phyloP scores from a whole-genome alignment of 73 alveolate species.

The Tetrahymena thermophila region DNA sequence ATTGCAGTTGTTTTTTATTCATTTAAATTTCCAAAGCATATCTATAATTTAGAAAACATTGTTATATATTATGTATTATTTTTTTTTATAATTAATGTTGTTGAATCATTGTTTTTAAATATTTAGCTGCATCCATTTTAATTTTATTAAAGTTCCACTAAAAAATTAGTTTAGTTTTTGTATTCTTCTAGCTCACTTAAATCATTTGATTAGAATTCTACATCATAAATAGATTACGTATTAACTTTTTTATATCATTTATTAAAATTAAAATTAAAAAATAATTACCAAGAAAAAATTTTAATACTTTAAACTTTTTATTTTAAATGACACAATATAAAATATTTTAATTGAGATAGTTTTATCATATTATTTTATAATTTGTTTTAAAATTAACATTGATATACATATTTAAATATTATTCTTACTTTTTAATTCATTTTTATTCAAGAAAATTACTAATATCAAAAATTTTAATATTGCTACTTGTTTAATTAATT shows the following conservation, averaged over 20 bases:
- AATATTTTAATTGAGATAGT: no score
- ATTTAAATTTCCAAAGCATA: not conserved
- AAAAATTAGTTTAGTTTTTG: not conserved
- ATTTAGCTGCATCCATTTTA: not conserved
- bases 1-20: not conserved
- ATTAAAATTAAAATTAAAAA: no score
- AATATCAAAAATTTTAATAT: no score
- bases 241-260: not conserved
- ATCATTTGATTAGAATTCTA: not conserved
- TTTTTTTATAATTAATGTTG: not conserved
- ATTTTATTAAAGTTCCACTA: not conserved
- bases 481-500: no score
- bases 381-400: no score
- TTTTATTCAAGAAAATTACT: no score
- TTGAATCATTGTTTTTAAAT: not conserved
- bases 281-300: no score
- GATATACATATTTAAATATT: no score
- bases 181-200: not conserved
- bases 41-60: not conserved
- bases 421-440: no score
- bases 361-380: no score
- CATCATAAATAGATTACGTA: not conserved
- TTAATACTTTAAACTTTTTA: no score
- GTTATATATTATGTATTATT: not conserved
- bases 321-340: no score